Base-by-base conservation (phyloP, 768 basidiomycete genomes). In the Cystofilobasidium capitatum region DNA sequence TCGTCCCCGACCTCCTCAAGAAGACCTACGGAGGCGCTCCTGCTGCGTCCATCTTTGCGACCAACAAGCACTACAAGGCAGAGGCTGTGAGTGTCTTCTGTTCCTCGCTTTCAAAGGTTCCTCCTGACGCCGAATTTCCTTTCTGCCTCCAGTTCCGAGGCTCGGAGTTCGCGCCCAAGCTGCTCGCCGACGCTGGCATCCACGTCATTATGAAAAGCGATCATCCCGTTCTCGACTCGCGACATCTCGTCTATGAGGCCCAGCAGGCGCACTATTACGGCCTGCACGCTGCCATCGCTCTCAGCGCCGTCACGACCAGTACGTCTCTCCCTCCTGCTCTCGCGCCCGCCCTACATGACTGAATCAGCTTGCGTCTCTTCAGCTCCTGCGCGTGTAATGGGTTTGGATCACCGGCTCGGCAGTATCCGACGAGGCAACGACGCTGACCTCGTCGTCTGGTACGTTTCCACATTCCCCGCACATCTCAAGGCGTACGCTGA, bases 181-280 rank as follows among this genome's bases (percentile, higher is more conserved):
- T 92, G 58, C 79, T 93, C 8, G 81, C 85, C 2, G 82, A 86
- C 57, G 78, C 84, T 51, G 87, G 85, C 3, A 74, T 91, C 57
- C 80, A 81, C 0, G 85, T 90, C 5, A 78, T 85, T 13, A 85
- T 91, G 84, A 91, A 92, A 49, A 24, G n/a, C 3, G 64, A 58
- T 24, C 36, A 58, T 36, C 36, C 39, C 13, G 36, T 37, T 29
- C 69, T 78, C 3, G 77, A 90, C 66, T 86, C 86, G 7, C 83
- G 90, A 5, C 86, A 86, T 76, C 81, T 94, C 13, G 74, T 90
- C 26, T 88, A 85, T 71, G 90, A 93, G 75, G 89, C 90, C 5
- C 88, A 89, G 72, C 88, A 88, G 76, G 86, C 86, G 1, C 42
- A 63, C 72, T 84, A 84, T 73, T 88, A 85, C 73, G 88, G 89